A percentile compares a stretch with the other conserved stretches of the same genome.
Evolutionary conservation across 805 yeast species (phyloP).

Genomic region (Ascoidea tarda): DNA sequence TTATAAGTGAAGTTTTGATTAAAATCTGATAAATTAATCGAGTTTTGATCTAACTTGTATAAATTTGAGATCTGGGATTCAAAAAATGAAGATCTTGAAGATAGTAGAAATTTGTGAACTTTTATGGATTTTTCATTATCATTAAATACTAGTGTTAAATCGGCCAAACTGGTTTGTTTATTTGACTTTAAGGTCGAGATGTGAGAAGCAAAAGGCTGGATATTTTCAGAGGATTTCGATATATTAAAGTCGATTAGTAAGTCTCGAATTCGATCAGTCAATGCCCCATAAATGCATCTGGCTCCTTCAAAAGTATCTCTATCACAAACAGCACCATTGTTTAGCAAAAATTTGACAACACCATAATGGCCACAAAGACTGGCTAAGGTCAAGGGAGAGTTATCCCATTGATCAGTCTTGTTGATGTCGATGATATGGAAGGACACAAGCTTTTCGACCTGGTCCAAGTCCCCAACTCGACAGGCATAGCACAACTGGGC

Average conservation of each 20-base stretch:
- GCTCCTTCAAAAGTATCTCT: conserved; percentile 76
- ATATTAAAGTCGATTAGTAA: conserved; percentile 46
- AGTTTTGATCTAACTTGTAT: conserved; percentile 15
- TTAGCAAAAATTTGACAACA: conserved; percentile 45
- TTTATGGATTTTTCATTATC: conserved; percentile 7
- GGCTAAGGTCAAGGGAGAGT: conserved; percentile 61
- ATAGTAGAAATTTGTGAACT: conserved; percentile 28
- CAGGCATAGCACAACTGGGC: too few species aligned
- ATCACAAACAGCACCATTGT: conserved; percentile 64
- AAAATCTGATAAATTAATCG: conserved; percentile 14
- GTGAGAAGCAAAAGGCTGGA: conserved; percentile 64
- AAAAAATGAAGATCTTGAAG: conserved; percentile 22
- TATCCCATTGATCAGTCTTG: conserved; percentile 57
- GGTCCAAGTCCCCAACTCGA: too few species aligned
- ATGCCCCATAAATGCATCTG: conserved; percentile 64
- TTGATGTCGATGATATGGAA: conserved; percentile 18
- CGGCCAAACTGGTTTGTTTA: conserved; percentile 9
- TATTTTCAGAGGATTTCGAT: conserved; percentile 49
- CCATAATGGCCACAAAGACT: conserved; percentile 61
- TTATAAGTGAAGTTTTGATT: conserved; percentile 12
- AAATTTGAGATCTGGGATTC: conserved; percentile 11
- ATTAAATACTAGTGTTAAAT: not conserved
- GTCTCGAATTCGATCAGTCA: conserved; percentile 50
- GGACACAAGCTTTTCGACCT: too few species aligned
- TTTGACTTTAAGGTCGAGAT: conserved; percentile 30